Base-by-base conservation (phyloP, 225 moss, liverwort and hornwort species). In the Pseudisothecium myosuroides region DNA sequence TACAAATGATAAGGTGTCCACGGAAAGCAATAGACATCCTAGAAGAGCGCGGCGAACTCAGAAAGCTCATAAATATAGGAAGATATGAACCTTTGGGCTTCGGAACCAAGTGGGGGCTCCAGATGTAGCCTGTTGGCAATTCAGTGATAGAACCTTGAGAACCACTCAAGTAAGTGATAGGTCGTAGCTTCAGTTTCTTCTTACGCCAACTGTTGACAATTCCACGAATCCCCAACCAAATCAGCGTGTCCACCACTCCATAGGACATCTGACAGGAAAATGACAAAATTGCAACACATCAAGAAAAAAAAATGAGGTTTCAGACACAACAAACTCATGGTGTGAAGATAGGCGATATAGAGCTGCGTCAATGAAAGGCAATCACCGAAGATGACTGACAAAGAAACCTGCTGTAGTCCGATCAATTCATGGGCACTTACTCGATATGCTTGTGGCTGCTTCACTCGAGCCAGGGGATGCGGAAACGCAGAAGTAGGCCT, bases 31-130 rank as follows among this genome's bases (percentile, higher is more conserved):
- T 47, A 41, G 66, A 87, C 58, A 31, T 60, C 34, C 65, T 65
- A 58, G 58, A 82, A 76, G 85, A 60, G 59, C 85, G 58, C 61
- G 15, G 54, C 18, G 45, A 76, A 50, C 56, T 88, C 55, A 29
- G 31, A 88, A 88, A 81, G 76, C 81, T 88, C 85, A 65, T 45
- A 71, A 50, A 21, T 10, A 64, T 41, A 67, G 52, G 76, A 90
- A 81, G 66, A 77, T 85, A 55, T 43, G 43, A 88, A 95, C 95
- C 94, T 87, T 59, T 94, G 49, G 95, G 94, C 85, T 95, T 95
- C 58, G 95, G 94, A 85, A 95, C 95, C 52, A 95, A 92, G 90
- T 95, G 95, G 45, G 95, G 95, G 88, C 95, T 95, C 95, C 95
- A 95, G 69, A 95, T 93, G 83, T 95, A 95, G 78, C 95, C 95